A percentile compares a stretch with the other conserved stretches of the same genome.
These are phyloP conservation scores for Fusarium buharicum DNA, from an alignment of 2,329 filamentous ascomycete species.

Conservation along the genomic window DNA sequence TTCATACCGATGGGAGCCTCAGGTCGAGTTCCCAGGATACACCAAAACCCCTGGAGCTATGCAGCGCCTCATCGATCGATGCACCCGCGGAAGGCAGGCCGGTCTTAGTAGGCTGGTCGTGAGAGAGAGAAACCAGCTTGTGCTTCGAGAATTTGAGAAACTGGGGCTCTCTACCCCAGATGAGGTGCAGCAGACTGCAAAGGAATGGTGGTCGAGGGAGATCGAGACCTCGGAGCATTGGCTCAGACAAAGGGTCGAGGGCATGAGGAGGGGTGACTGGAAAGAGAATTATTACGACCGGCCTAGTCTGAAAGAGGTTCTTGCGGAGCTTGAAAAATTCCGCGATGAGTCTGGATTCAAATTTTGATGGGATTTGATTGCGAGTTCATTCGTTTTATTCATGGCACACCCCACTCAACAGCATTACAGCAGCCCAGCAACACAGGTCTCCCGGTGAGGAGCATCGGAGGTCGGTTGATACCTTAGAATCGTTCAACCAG, in stretches of 20 bases:
- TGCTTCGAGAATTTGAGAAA: conserved; percentile 52
- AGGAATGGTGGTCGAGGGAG: conserved; percentile 61
- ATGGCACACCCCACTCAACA: conserved; percentile 9
- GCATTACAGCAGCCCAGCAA: conserved; percentile 4
- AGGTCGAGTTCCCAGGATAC: conserved; percentile 66
- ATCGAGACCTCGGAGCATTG: conserved; percentile 60
- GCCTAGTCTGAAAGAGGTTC: conserved; percentile 59
- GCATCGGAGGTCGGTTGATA: not conserved
- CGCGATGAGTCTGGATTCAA: conserved; percentile 35
- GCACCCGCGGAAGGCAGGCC: conserved; percentile 60
- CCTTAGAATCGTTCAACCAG: not conserved
- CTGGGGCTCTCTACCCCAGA: conserved; percentile 50
- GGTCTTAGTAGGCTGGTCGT: conserved; percentile 58
- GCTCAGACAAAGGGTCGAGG: conserved; percentile 54
- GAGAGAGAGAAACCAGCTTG: conserved; percentile 58
- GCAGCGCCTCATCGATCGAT: conserved; percentile 61
- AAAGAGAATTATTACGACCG: conserved; percentile 62
- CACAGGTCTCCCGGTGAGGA: not conserved
- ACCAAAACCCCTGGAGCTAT: conserved; percentile 58
- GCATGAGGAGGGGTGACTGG: conserved; percentile 57
- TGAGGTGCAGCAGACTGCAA: conserved; percentile 53
- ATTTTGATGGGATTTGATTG: conserved; percentile 17
- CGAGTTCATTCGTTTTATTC: not conserved
- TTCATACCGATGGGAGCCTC: conserved; percentile 66
- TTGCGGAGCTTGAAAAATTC: conserved; percentile 46